These are phyloP conservation scores for Yamadazyma trypodendri DNA, from an alignment of 1,139 yeast species.

Conservation along the genomic window DNA sequence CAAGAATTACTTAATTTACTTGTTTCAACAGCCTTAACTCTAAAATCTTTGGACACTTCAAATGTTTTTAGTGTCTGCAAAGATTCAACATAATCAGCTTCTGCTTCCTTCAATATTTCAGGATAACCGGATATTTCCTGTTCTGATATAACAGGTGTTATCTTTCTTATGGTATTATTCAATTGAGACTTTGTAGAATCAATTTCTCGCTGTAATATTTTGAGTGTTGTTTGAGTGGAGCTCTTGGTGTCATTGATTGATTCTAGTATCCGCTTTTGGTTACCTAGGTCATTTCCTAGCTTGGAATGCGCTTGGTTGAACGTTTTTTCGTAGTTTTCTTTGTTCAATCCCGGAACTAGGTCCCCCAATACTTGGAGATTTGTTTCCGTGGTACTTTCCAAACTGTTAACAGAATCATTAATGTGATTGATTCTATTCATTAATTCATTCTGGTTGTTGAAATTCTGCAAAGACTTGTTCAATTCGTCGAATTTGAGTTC, in stretches of 20 bases:
- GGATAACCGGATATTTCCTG: slow-evolving; percentile 53
- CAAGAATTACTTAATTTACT: slow-evolving; percentile 60
- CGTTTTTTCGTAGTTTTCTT: slow-evolving; percentile 20
- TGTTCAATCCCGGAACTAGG: slow-evolving; percentile 22
- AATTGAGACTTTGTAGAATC: slow-evolving; percentile 16
- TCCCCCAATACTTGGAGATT: slow-evolving; percentile 9
- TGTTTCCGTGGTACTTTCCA: slow-evolving; percentile 12
- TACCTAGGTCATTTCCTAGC: slow-evolving; percentile 11
- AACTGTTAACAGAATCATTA: slow-evolving; percentile 10
- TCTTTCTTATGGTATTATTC: slow-evolving; percentile 17
- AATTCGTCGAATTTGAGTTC: slow-evolving; percentile 58
- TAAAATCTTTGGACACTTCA: slow-evolving; percentile 65
- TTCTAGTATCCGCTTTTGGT: slow-evolving; percentile 12
- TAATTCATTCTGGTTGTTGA: slow-evolving; percentile 59
- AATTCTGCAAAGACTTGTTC: slow-evolving; percentile 47
- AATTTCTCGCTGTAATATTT: slow-evolving; percentile 13
- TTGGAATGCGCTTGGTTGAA: slow-evolving; percentile 17
- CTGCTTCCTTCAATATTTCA: slow-evolving; percentile 51
- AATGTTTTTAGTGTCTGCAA: slow-evolving; percentile 62
- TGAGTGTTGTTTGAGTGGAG: slow-evolving; percentile 15
- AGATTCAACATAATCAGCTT: slow-evolving; percentile 58
- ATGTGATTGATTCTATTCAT: slow-evolving; percentile 51
- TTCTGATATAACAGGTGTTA: slow-evolving; percentile 34
- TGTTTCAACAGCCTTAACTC: slow-evolving; percentile 58
- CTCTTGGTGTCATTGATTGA: slow-evolving; percentile 12